Conservation (phyloP, 768 basidiomycete genomes). For the Tulasnella sp. region DNA sequence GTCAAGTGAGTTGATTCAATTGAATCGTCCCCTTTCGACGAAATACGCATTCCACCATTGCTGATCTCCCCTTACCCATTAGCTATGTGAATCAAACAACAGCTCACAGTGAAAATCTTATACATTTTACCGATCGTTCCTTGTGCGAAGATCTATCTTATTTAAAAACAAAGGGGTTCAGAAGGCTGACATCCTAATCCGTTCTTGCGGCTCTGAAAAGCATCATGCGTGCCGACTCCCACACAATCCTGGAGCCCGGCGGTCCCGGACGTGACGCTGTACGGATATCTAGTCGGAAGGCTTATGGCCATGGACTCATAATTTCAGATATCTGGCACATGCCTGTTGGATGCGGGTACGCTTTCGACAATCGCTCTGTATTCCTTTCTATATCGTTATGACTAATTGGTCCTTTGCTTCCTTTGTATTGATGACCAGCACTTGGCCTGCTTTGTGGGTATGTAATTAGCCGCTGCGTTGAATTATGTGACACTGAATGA, state of each 20-base stretch:
- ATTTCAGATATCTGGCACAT: constrained; percentile 10
- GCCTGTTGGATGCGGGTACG: constrained; percentile 3
- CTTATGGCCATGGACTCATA: background rate
- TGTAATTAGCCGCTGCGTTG: no score
- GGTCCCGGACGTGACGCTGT: constrained; percentile 13
- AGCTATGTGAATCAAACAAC: constrained; percentile 16
- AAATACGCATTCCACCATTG: no score
- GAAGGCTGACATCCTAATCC: background rate
- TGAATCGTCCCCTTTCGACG: no score
- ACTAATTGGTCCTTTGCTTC: no score
- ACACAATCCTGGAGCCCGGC: constrained; percentile 2
- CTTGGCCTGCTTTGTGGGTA: no score
- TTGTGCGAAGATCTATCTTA: no score
- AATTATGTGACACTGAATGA: no score
- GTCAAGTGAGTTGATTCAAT: background rate
- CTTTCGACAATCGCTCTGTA: no score
- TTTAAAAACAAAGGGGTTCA: constrained; percentile 6
- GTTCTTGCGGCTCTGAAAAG: no score
- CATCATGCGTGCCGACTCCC: constrained; percentile 13
- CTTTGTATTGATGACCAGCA: no score
- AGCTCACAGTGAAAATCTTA: background rate
- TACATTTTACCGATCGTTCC: no score
- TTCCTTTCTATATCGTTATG: no score
- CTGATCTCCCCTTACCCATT: background rate
- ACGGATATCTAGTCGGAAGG: constrained; percentile 13